These are phyloP conservation scores for Cryptosporidium ubiquitum DNA, from an alignment of 169 alveolate species.

Conservation along the genomic window DNA sequence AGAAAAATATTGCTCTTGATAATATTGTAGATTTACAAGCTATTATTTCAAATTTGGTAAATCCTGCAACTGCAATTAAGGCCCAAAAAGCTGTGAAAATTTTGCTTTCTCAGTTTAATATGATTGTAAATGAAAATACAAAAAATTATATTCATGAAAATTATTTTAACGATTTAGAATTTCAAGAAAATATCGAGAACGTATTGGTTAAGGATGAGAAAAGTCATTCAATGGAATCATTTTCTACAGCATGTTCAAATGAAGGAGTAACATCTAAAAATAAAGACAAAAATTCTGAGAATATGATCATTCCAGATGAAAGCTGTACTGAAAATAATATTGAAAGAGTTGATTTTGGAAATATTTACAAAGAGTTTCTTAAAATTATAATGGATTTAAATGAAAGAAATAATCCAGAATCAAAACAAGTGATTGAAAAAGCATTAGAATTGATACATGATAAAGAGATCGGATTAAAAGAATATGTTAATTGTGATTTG, in stretches of 20 bases:
- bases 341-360: neutral
- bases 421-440: neutral
- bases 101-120: slow-evolving; percentile 40
- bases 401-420: neutral
- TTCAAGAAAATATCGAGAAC: neutral
- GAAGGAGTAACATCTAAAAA: neutral
- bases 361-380: neutral
- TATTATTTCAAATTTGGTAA: slow-evolving; percentile 40
- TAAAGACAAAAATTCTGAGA: neutral
- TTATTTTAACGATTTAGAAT: neutral
- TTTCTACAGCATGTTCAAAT: slow-evolving; percentile 53
- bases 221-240: slow-evolving; percentile 36
- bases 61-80: slow-evolving; percentile 58
- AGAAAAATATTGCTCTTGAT: slow-evolving; percentile 34
- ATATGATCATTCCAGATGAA: neutral
- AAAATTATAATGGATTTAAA: neutral
- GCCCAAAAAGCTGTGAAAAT: slow-evolving; percentile 67
- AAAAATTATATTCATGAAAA: neutral
- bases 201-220: neutral
- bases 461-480: slow-evolving; percentile 1
- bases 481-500: slow-evolving; percentile 23
- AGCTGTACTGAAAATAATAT: neutral
- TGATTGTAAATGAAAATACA: slow-evolving; percentile 10
- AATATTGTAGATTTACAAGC: slow-evolving; percentile 59
- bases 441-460: neutral